phyloP scores from a whole-genome alignment of 148 eudicot genomes.

The Suaeda aralocaspica region DNA sequence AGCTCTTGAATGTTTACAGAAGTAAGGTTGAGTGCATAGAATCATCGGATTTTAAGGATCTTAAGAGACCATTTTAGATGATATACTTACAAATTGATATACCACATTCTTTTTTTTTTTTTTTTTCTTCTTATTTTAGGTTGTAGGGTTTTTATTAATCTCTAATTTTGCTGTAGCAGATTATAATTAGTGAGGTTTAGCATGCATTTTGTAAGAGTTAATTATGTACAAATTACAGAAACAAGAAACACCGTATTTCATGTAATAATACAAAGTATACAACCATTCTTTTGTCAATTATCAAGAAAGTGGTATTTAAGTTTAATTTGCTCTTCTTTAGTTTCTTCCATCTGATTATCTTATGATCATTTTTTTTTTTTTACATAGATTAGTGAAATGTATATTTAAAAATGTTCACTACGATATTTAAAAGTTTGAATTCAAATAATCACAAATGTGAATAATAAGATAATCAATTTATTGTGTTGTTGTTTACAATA shows the following conservation, averaged over 20 bases:
- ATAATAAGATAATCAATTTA: too few species aligned
- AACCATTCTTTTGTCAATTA: constrained; percentile 12
- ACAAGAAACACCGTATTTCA: not conserved
- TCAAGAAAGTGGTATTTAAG: not conserved
- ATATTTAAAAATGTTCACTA: too few species aligned
- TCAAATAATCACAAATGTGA: too few species aligned
- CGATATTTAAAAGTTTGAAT: too few species aligned
- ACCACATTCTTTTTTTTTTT: not conserved
- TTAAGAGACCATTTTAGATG: constrained; percentile 54
- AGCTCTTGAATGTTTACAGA: constrained; percentile 50
- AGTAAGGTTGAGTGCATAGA: constrained; percentile 60
- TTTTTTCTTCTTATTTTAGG: not conserved
- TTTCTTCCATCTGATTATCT: not conserved
- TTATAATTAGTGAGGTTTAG: constrained; percentile 10
- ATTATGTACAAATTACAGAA: constrained; percentile 18
- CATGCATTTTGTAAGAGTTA: constrained; percentile 2
- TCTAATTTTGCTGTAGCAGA: constrained; percentile 23
- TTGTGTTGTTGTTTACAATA: too few species aligned
- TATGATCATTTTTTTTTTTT: too few species aligned
- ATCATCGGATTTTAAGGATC: constrained; percentile 63
- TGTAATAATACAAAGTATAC: not conserved
- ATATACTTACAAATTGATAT: not conserved
- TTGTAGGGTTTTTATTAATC: not conserved
- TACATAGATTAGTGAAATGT: too few species aligned
- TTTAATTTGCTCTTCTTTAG: not conserved